Evolutionary conservation across 208 protist genomes (phyloP).

Genomic region (Entamoeba moshkovskii): DNA sequence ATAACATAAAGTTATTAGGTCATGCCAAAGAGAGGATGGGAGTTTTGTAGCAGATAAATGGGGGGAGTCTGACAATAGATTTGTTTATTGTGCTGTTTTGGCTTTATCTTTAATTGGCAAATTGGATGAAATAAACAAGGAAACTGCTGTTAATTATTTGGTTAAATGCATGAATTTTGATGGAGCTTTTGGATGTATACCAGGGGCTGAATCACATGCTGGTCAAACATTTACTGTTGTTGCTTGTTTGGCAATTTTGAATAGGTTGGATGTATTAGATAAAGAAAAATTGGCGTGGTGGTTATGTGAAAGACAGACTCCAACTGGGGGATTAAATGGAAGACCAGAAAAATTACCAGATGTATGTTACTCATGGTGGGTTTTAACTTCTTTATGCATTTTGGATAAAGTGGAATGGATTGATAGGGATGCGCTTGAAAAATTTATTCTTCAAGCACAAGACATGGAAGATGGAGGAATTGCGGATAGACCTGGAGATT

Average conservation of each 20-base stretch:
- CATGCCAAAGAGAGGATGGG: conserved; percentile 80
- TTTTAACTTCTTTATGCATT: conserved; percentile 76
- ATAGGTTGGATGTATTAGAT: conserved; percentile 60
- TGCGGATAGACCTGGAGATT: conserved; percentile 13
- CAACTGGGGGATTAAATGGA: conserved; percentile 88
- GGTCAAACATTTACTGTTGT: conserved; percentile 81
- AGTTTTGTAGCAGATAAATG: conserved; percentile 90
- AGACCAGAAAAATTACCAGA: conserved; percentile 93
- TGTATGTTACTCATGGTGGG: conserved; percentile 99
- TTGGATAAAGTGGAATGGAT: conserved; percentile 78
- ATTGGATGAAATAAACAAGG: conserved; percentile 56
- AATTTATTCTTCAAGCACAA: conserved; percentile 66
- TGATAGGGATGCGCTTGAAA: conserved; percentile 60
- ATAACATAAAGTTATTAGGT: conserved; percentile 40
- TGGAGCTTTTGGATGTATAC: conserved; percentile 62
- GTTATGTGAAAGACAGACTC: conserved; percentile 86
- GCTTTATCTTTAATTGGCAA: conserved; percentile 67
- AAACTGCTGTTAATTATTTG: conserved; percentile 66
- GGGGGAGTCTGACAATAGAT: conserved; percentile 86
- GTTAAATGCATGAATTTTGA: conserved; percentile 89
- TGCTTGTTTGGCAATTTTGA: conserved; percentile 75
- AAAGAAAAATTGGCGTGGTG: conserved; percentile 76
- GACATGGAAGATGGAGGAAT: conserved; percentile 26
- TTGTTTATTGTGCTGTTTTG: conserved; percentile 77
- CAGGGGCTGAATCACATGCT: conserved; percentile 40